These are phyloP conservation scores for Penicillium sp. DNA, from an alignment of 2,329 filamentous ascomycete species.

Conservation along the genomic window DNA sequence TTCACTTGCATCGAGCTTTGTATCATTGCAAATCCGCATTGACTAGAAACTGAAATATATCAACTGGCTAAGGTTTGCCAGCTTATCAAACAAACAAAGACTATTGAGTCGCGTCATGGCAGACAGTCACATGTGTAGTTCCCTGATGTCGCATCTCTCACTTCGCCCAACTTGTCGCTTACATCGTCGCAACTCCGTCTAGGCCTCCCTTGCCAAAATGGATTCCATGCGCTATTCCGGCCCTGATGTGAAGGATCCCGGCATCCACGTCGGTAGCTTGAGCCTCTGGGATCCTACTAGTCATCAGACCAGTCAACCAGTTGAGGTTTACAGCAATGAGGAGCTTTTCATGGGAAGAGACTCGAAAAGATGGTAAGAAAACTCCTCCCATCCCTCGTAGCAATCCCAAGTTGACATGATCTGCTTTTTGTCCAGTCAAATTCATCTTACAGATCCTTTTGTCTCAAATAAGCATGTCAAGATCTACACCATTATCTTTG, in stretches of 20 bases:
- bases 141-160: background rate
- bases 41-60: background rate
- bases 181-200: background rate
- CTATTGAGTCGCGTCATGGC: background rate
- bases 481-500: slow-evolving; percentile 47
- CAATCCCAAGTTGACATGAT: slow-evolving; percentile 3
- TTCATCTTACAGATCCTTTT: slow-evolving; percentile 34
- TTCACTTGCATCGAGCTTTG: background rate
- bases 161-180: background rate
- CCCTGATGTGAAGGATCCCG: background rate
- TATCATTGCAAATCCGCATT: background rate
- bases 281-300: slow-evolving; percentile 25
- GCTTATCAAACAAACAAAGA: background rate
- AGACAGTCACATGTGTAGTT: background rate
- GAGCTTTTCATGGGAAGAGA: slow-evolving; percentile 42
- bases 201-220: background rate
- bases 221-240: background rate
- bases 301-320: slow-evolving; percentile 9
- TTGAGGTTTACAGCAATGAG: slow-evolving; percentile 31
- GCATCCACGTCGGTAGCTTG: slow-evolving; percentile 25
- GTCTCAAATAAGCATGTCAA: slow-evolving; percentile 46
- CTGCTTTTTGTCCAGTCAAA: slow-evolving; percentile 30
- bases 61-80: background rate
- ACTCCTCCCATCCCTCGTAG: background rate
- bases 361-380: slow-evolving; percentile 31